Base-by-base conservation (phyloP, 2,329 filamentous ascomycete genomes). In the Chaetomium sp. region DNA sequence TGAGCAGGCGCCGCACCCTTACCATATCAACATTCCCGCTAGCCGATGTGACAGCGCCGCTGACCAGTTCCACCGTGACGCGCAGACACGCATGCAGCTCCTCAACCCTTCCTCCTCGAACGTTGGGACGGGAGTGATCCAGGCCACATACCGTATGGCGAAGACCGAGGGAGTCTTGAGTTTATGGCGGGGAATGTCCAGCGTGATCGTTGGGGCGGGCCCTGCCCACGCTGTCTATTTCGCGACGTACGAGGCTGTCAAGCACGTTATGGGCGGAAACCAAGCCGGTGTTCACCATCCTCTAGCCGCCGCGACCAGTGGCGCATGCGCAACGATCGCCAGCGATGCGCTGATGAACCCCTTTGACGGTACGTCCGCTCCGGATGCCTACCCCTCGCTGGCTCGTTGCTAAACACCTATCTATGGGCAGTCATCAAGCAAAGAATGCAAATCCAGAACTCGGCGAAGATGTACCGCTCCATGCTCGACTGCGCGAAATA, bases 321-420 rank as follows among this genome's bases (percentile, higher is more conserved):
- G 95, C 78, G 94, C 95, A 66, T 91, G 91, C 72, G 95, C 95
- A 69, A 98, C 95, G 8, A 97, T 98, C 76, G 92, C 94, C 42
- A 97, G 93, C 77, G 95, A 99, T 82, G 95, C 95, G 62, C 87
- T 99, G 70, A 99, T 99, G 95, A 99, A 98, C 75, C 95, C 95
- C 25, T 99, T 99, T 76, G 95, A 99, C 80, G 93, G 93, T 97
- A 85, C 10, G 35, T 23, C 13, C 16, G 13, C 50, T 25, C 60
- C 31, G 31, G 5, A 10, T 1, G n/a, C 9, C 27, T 12, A 27
- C 35, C 27, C 19, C n/a, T 16, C 19, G 6, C 7, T 7, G 9
- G n/a, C 19, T 9, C 49, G n/a, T 29, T n/a, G 38, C 57, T 61
- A 45, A 45, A 21, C 57, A 61, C 60, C 58, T 25, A 58, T 62